phyloP scores from a whole-genome alignment of 169 alveolate genomes.

The Plasmodium inui region DNA sequence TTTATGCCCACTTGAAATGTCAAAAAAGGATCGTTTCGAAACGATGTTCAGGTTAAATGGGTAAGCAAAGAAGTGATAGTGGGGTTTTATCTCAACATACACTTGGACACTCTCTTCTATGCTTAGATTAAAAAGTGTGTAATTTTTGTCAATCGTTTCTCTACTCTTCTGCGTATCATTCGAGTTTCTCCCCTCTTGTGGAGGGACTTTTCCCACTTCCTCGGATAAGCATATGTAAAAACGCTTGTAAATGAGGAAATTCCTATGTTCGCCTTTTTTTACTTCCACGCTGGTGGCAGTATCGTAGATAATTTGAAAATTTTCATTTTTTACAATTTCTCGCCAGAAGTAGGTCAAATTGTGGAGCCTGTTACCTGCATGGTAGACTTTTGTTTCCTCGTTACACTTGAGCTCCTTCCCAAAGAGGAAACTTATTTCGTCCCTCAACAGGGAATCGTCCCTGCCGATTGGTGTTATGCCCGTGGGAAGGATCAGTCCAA shows the following conservation, averaged over 20 bases:
- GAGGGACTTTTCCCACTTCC: not conserved
- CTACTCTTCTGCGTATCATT: not conserved
- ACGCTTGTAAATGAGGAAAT: conserved; percentile 23
- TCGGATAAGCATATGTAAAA: conserved; percentile 14
- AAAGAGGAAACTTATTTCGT: not conserved
- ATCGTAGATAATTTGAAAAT: not conserved
- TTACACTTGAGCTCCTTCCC: conserved; percentile 14
- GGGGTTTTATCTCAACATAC: conserved; percentile 57
- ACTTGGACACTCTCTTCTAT: conserved; percentile 7
- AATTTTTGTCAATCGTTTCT: not conserved
- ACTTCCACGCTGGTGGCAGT: not conserved
- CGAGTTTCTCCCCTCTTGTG: not conserved
- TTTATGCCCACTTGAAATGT: conserved; percentile 13
- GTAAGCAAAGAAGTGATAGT: conserved; percentile 43
- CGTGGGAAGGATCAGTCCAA: not conserved
- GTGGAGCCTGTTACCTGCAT: not conserved
- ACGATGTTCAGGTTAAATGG: conserved; percentile 19
- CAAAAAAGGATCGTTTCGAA: conserved; percentile 10
- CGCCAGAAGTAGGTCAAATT: not conserved
- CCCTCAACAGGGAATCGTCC: not conserved
- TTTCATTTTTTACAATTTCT: conserved; percentile 1
- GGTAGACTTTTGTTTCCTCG: not conserved
- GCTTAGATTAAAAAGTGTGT: not conserved
- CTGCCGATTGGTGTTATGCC: not conserved
- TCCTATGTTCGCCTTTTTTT: not conserved